Conservation (phyloP, 495 filamentous ascomycete genomes). For the Massariosphaeria phaeospora region DNA sequence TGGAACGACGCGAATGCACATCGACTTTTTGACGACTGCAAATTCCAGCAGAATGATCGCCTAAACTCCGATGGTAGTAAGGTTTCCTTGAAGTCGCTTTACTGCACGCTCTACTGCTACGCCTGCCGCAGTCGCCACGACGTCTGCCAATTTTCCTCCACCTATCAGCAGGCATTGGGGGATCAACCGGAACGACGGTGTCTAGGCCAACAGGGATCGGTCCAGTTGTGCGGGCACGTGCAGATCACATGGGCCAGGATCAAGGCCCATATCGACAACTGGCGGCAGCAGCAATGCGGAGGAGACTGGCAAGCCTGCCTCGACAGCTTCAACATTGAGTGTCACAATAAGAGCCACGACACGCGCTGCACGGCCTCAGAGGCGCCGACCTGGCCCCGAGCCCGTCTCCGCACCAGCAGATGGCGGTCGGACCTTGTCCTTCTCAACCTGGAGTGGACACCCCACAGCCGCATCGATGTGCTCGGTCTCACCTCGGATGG, state of each 20-base stretch:
- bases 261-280: constrained; percentile 17
- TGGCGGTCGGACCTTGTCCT: neutral
- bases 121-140: constrained; percentile 6
- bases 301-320: no score
- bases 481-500: constrained; percentile 15
- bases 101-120: constrained; percentile 3
- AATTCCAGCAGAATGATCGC: constrained; percentile 6
- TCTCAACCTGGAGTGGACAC: constrained; percentile 15
- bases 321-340: no score
- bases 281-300: no score
- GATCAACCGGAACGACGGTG: constrained; percentile 5
- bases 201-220: constrained; percentile 11
- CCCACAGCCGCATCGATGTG: constrained; percentile 18
- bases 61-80: neutral
- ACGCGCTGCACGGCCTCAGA: constrained; percentile 13
- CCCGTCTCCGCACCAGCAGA: constrained; percentile 5
- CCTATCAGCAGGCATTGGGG: neutral
- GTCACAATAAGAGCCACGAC: no score
- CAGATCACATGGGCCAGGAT: constrained; percentile 13
- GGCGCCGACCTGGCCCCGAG: constrained; percentile 17
- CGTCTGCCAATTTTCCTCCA: constrained; percentile 8
- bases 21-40: constrained; percentile 8
- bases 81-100: neutral
- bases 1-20: constrained; percentile 3
- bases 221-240: constrained; percentile 8